Conservation (phyloP, 345 rosid species). For the Camelina sativa region DNA sequence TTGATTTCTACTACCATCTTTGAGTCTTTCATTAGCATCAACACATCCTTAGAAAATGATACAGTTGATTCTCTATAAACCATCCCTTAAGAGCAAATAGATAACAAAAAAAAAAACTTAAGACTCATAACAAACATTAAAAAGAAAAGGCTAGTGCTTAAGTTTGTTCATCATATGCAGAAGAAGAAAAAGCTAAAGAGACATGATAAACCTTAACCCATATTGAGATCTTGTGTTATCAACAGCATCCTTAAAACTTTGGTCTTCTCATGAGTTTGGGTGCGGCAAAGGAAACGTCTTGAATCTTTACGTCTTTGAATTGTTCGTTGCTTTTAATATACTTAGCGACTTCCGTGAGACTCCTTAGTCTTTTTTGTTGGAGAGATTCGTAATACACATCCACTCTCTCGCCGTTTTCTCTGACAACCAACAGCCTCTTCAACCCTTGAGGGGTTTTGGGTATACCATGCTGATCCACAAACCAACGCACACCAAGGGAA, state of each 20-base stretch:
- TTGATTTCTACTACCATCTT: not conserved
- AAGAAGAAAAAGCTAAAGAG: not conserved
- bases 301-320: not conserved
- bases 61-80: too few species aligned
- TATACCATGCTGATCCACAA: not conserved
- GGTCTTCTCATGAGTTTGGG: not conserved
- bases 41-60: not conserved
- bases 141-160: not conserved
- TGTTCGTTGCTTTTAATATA: not conserved
- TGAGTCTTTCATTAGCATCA: not conserved
- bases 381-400: conserved; percentile 4
- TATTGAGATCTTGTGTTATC: not conserved
- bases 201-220: not conserved
- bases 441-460: not conserved
- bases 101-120: not conserved
- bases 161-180: not conserved
- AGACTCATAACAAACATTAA: not conserved
- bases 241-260: not conserved
- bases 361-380: not conserved
- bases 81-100: too few species aligned
- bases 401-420: not conserved
- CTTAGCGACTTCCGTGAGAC: not conserved
- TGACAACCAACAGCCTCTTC: not conserved
- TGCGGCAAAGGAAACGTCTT: not conserved
- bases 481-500: not conserved